Base-by-base conservation (phyloP, 257 asterid genomes). In the Asclepias syriaca region DNA sequence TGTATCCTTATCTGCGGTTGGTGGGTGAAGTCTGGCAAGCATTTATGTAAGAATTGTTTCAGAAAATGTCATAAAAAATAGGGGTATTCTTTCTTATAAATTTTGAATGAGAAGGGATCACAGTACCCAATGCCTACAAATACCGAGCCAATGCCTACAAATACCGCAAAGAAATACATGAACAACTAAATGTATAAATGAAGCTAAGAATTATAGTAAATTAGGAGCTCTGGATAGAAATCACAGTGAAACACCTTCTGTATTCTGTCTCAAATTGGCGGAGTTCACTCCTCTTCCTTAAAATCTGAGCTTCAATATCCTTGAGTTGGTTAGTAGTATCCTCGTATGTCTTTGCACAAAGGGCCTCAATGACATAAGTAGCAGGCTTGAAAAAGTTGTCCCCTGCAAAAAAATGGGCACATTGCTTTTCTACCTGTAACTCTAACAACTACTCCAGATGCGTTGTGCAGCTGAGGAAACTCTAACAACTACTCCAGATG, bases 301-400 rank as follows among this genome's bases (percentile, higher is more conserved):
- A 84, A 80, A 95, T 95, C 83, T 92, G 96, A 75, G 93, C 80
- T 82, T 95, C 99, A 37, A 95, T 86, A 70, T 95, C 98, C 84
- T 89, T 84, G 34, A 95, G 96, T 81, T 83, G 90, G 43, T 82
- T 57, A 72, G 99, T 90, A 49, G 98, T 88, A 73, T 95, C 98
- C 79, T 95, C 99, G 24, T 90, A 95, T 24, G 98, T 72, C 84
- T 88, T 88, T 8, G 96, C 95, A 78, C 99, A 92, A 70, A 95
- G 87, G 65, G 98, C 97, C 91, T 95, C 99, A 57, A 95, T 90
- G 19, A 81, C 80, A 71, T 95, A 95, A 49, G 85, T 72, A 61
- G 98, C 99, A 74, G 98, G 89, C 81, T 95, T 95, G 87, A 95
- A 95, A 82, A 95, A 95, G 77, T 95, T 95, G 81, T 95, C 99